Evolutionary conservation across 306 rosid species (phyloP), one percentile per base, ranked within the genome.

Genomic region (Gleditsia sinensis): DNA sequence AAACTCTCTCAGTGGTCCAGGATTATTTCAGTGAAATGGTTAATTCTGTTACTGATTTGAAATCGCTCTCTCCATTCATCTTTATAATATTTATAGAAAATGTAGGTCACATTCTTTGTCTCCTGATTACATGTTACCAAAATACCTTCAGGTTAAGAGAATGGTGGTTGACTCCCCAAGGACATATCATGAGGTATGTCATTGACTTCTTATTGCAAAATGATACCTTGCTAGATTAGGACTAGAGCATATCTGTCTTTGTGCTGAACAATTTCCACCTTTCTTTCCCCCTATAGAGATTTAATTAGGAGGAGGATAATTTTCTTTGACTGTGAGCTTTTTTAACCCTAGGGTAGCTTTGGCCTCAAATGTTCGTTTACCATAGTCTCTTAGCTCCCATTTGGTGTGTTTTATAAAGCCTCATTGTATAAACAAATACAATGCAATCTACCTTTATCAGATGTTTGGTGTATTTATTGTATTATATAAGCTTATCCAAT

Each of bases 1-100:
- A 94, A 85, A 94, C 98, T 13, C 97, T 92, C 59, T 94, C 97
- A 27, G 96, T 94, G 74, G 99, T 94, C 71, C 99, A 92, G 86
- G 99, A 94, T 87, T 94, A 87, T 86, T 94, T 94, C 82, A 88
- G 84, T 71, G 85, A 87, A 78, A 90, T 68, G 87, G 99, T 94
- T 75, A 70, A 69, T 72, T 75, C 74, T 20, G 58, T 37, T 78
- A 42, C 72, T 65, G 45, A 19, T 81, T 75, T 82, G 33, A 56
- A 58, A 24, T 30, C 69, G 28, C 43, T 67, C 25, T 63, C 49
- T 67, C 21, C 37, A 17, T 46, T 69, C 21, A 42, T 70, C 69
- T 79, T 46, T 34, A 48, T 30, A 37, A 59, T 68, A 12, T 65
- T 37, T 56, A 13, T 39, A 65, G 55, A 71, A 57, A 59, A 54